Conservation (phyloP, 768 basidiomycete species). For the Boletus bicolor region DNA sequence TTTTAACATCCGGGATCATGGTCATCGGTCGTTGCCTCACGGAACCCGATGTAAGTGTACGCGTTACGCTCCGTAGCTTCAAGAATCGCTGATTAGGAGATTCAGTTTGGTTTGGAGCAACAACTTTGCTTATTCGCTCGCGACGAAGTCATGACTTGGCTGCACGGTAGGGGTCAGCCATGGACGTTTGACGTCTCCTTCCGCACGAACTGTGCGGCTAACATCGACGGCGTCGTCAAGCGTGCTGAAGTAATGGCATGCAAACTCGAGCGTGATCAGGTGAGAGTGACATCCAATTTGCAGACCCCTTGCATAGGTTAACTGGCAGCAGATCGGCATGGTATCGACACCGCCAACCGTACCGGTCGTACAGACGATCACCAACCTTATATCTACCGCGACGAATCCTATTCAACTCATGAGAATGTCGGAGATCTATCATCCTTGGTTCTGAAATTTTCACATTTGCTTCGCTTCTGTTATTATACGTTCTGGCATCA, state of each 20-base stretch:
- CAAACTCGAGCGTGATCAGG: slow-evolving; percentile 82
- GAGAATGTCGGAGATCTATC: slow-evolving; percentile 81
- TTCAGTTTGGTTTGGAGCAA: slow-evolving; percentile 86
- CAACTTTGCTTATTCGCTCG: slow-evolving; percentile 88
- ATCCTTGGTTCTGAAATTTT: slow-evolving; percentile 71
- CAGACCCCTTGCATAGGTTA: not conserved
- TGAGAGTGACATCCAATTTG: slow-evolving; percentile 27
- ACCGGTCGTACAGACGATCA: slow-evolving; percentile 78
- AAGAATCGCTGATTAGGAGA: not conserved
- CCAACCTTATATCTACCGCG: slow-evolving; percentile 78
- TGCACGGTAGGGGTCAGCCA: slow-evolving; percentile 54
- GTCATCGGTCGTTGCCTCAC: slow-evolving; percentile 89
- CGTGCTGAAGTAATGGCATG: slow-evolving; percentile 83
- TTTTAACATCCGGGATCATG: slow-evolving; percentile 83
- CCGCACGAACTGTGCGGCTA: slow-evolving; percentile 55
- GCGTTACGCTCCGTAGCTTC: not conserved
- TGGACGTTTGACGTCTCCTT: slow-evolving; percentile 57
- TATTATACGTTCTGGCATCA: not conserved
- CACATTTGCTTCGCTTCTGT: not conserved
- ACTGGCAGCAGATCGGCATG: slow-evolving; percentile 19
- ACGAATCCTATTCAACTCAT: slow-evolving; percentile 83
- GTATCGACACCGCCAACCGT: slow-evolving; percentile 22
- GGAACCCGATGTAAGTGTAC: slow-evolving; percentile 73
- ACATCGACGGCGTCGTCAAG: slow-evolving; percentile 70
- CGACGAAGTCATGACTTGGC: slow-evolving; percentile 86